Evolutionary conservation across 139 green algal genomes (phyloP), one percentile per base, ranked within the genome.

Genomic region (Chlamydomonas schloesseri): DNA sequence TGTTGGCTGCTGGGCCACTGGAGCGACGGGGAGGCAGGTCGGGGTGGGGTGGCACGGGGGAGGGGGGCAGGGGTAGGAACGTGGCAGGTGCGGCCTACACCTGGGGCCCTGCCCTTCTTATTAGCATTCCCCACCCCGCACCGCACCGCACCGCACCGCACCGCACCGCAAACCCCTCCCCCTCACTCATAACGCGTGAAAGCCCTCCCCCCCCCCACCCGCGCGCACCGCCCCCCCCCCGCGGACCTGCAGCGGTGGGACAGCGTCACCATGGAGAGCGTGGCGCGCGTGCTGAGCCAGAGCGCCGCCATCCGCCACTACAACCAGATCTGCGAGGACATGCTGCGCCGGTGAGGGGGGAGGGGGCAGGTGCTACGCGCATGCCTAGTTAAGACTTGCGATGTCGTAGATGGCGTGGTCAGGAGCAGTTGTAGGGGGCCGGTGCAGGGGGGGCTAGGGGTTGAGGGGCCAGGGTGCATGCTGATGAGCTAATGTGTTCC

Each of bases 291-390:
- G 10, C 2, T 84, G 17, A 67, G 31, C 0, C 64, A 84, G 78
- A 75, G 64, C 14, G 64, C 78, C 11, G 64, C 78, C 34, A 60
- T 84, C 10, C 78, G 46, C 34, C 65, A 67, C 78, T 67, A 75
- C 64, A 53, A 72, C 78, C 17, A 33, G 17, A 29, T 60, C 37
- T 36, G 29, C 10, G 64, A 84, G 31, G n/a, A 75, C 13, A 67
- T 67, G 46, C 46, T 84, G 29, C 42, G 50, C 10, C 65, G 29
- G 78, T 84, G 62, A 28, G 78, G 15, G 72, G 9, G 42, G 42
- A 5, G 11, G 10, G 71, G 23, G 42, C 8, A 47, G 34, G 33
- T 33, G 15, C 34, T 29, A 13, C 21, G 58, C 18, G 58, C 53
- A 13, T 58, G 53, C 53, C 53, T 58, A 13, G 15, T 58, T 23